Evolutionary conservation across 768 basidiomycete genomes (phyloP), one percentile per base, ranked within the genome.

Genomic region (Cytidiella melzeri): DNA sequence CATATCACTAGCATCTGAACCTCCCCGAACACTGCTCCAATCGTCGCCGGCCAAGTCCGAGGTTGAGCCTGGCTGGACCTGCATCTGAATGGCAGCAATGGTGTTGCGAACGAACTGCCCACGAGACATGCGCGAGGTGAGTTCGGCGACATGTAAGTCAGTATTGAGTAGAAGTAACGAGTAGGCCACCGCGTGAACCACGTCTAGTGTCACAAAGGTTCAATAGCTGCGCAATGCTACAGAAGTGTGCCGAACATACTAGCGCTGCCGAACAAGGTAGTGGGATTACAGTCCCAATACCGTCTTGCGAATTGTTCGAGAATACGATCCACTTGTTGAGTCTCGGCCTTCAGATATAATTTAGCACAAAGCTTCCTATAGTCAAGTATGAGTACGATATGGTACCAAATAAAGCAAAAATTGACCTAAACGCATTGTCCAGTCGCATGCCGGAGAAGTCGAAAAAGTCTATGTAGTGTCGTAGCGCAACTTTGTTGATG

Each of bases 291-390:
- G 39, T 92, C 84, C 80, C 84, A 96, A 65, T 92, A 99, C 7
- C 92, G 81, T 36, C 81, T 73, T 59, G 90, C 90, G 59, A 99
- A 97, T 54, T 83, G 84, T 52, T 92, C 92, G 4, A 99, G 75
- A 53, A 99, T 97, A 38, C 96, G 84, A 65, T 98, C 96, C 38
- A 99, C 87, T 69, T 98, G 94, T 62, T 99, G 96, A 0, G 95
- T 95, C 66, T 99, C 96, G 1, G 84, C 96, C 66, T 92, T 94
- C 51, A 99, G 77, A 64, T 79, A 97, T 2, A 99, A 76, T 64
- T 95, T 96, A 11, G 84, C 83, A 63, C 94, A 97, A 10, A 99
- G 70, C 20, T 83, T 84, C 53, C 94, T 93, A 57, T 25, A 20
- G n/a, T n/a, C n/a, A n/a, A 23, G 13, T 52, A 25, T 48, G 47